phyloP scores from a whole-genome alignment of 2,329 filamentous ascomycete species.

The Stachybotrys chlorohalonatus region DNA sequence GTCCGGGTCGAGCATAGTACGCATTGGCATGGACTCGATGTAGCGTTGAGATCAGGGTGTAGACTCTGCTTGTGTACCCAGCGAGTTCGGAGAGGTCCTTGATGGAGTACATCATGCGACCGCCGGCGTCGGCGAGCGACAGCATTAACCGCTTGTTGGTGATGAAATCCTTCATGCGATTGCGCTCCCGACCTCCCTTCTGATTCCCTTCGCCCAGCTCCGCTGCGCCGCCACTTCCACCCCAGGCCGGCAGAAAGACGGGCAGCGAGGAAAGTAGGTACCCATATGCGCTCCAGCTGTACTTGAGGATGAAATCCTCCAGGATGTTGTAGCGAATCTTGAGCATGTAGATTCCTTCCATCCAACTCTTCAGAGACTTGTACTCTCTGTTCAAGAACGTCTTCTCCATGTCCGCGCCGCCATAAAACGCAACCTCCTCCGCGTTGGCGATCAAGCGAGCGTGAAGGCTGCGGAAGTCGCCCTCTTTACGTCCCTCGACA shows the following conservation, averaged over 20 bases:
- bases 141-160: constrained; percentile 98
- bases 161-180: constrained; percentile 97
- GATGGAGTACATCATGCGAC: constrained; percentile 99
- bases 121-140: constrained; percentile 89
- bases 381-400: constrained; percentile 87
- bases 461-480: constrained; percentile 87
- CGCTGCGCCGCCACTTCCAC: constrained; percentile 65
- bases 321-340: constrained; percentile 99
- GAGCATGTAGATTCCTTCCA: constrained; percentile 96
- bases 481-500: constrained; percentile 89
- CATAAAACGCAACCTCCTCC: constrained; percentile 96
- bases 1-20: constrained; percentile 60
- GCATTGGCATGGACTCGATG: constrained; percentile 88
- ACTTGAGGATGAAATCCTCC: constrained; percentile 96
- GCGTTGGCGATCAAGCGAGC: constrained; percentile 91
- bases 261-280: constrained; percentile 90
- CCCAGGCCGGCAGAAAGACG: constrained; percentile 91
- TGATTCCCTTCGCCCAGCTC: constrained; percentile 43
- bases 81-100: constrained; percentile 95
- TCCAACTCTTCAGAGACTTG: constrained; percentile 86
- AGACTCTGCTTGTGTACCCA: constrained; percentile 91
- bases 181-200: constrained; percentile 58
- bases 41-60: constrained; percentile 88
- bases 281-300: constrained; percentile 96
- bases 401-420: constrained; percentile 90